Conservation (phyloP, 306 rosid genomes). For the Nissolia schottii region DNA sequence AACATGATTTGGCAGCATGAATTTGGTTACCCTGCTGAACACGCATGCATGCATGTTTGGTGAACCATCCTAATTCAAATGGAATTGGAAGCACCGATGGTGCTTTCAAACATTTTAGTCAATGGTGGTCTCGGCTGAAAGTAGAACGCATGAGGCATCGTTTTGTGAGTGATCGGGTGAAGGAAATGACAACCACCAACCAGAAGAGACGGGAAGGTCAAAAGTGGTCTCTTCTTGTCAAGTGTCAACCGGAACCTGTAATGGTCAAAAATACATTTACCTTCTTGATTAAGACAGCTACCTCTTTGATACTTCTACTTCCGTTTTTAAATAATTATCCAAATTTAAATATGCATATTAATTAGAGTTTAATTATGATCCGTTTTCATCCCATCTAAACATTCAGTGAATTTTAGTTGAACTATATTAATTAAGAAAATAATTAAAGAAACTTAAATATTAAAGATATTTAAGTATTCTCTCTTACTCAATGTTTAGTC, state of each 20-base stretch:
- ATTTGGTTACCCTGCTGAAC: neutral
- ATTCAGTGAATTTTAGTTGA: too few species aligned
- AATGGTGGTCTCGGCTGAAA: neutral
- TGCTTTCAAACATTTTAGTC: neutral
- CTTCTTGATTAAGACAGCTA: conserved; percentile 5
- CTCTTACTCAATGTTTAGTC: too few species aligned
- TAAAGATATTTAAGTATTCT: too few species aligned
- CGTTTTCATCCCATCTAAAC: too few species aligned
- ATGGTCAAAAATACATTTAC: neutral
- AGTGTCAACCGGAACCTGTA: neutral
- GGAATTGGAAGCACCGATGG: neutral
- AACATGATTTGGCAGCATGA: neutral
- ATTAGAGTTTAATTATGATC: too few species aligned
- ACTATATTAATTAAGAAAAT: too few species aligned
- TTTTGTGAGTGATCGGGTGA: neutral
- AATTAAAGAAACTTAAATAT: too few species aligned
- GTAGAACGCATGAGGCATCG: neutral
- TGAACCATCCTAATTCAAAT: neutral
- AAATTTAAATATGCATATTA: too few species aligned
- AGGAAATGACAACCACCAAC: neutral
- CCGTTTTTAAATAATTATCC: neutral
- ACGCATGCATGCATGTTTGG: neutral
- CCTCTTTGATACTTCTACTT: neutral
- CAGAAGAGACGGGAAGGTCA: neutral
- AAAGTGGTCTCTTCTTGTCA: neutral